Evolutionary conservation across 2,329 filamentous ascomycete genomes (phyloP), one percentile per base, ranked within the genome.

Genomic region (Cladophialophora chaetospira): DNA sequence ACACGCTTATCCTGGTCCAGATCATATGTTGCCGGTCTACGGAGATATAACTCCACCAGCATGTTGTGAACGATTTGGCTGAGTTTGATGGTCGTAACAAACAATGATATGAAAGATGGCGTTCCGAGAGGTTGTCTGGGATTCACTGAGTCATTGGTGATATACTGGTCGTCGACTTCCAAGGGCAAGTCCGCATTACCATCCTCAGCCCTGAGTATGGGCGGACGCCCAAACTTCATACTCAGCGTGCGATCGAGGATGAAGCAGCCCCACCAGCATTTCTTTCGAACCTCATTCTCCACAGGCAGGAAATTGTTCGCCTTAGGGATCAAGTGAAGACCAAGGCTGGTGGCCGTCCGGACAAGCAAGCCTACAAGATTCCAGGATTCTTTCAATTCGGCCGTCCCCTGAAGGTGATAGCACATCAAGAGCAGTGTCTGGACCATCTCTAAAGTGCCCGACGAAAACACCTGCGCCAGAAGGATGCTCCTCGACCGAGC

Each of bases 321-420:
- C 29, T n/a, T n/a, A n/a, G 52, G 42, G 25, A 47, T 47, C 1
- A 42, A 19, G 26, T 54, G 52, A 15, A 54, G 52, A 1, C 43
- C 52, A 23, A 54, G 36, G 43, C 40, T 47, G 10, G 40, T 40
- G 15, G 52, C 21, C 11, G 23, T 54, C 23, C 52, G 35, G 19
- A 54, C 31, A 28, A 40, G 38, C 11, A 53, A 25, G 17, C 38
- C 42, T 4, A 25, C 26, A 9, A 57, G 15, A 47, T 35, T 53
- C 55, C 55, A 57, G 55, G 49, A 57, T n/a, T 53, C 40, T 13
- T 53, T 47, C 40, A 53, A n/a, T 26, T 53, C 49, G 8, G 47
- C 10, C 9, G 55, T 40, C 5, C 55, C 55, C 25, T 57, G 55
- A 29, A 57, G 49, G 19, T 57, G 54, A 33, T 57, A 43, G n/a